Percentiles rank a stretch among this genome's conserved stretches.
Conservation (phyloP, 805 yeast genomes). For the Candida sithepensis region DNA sequence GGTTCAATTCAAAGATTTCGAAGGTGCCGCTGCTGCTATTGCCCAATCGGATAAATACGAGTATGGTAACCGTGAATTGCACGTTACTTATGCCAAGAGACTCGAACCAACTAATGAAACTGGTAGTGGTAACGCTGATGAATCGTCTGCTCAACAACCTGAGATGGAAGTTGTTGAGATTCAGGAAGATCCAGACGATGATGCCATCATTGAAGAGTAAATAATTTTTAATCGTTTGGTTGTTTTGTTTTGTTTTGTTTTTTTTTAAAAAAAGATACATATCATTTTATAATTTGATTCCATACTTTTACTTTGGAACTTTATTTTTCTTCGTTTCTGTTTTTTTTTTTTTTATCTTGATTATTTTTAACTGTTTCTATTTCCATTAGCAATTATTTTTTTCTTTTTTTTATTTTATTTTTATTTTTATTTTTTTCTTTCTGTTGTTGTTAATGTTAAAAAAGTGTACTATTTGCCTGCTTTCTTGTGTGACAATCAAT, state of each 20-base stretch:
- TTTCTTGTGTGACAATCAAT: background rate
- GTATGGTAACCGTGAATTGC: conserved; percentile 78
- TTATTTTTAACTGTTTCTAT: no score
- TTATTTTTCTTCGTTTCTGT: no score
- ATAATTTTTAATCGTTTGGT: no score
- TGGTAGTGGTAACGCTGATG: no score
- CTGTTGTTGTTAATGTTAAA: no score
- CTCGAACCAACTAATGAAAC: conserved; percentile 3
- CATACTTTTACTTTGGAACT: no score
- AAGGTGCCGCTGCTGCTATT: conserved; percentile 72
- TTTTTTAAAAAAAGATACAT: no score
- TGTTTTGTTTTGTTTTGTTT: background rate
- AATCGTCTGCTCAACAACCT: background rate
- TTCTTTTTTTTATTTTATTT: background rate
- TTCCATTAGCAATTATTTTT: no score
- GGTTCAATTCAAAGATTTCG: conserved; percentile 64
- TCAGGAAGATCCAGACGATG: conserved; percentile 17
- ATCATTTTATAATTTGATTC: no score
- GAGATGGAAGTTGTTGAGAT: background rate
- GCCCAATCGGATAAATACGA: conserved; percentile 71
- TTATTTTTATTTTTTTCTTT: background rate
- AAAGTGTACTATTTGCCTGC: background rate
- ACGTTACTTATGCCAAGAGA: conserved; percentile 61
- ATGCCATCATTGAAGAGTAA: conserved; percentile 23
- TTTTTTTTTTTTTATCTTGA: no score